Percentiles rank a stretch among this genome's conserved stretches.
These are phyloP conservation scores for Puccinia hordei DNA, from an alignment of 1,284 basidiomycete species.

Conservation along the genomic window DNA sequence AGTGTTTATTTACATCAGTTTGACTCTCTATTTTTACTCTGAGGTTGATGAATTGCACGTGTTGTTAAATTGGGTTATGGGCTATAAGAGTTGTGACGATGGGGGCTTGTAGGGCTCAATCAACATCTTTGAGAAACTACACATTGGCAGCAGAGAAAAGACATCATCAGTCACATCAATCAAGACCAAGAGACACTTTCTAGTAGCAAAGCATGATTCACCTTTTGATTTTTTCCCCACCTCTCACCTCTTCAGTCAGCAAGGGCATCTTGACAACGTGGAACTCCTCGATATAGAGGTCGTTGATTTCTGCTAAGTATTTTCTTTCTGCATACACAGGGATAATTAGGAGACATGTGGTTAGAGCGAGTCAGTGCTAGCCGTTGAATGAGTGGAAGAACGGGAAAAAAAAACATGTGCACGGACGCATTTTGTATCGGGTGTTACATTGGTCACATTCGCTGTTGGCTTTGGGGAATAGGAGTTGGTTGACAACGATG, in stretches of 20 bases:
- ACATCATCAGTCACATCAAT: not conserved
- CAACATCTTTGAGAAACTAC: slow-evolving; percentile 22
- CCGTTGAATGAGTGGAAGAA: not conserved
- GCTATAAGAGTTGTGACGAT: slow-evolving; percentile 11
- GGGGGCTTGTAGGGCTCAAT: slow-evolving; percentile 12
- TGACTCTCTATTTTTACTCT: not conserved
- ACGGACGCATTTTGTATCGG: slow-evolving; percentile 79
- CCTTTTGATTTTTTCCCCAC: slow-evolving; percentile 84
- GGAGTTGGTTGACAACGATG: slow-evolving; percentile 95
- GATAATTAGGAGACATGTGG: not conserved
- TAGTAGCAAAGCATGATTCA: slow-evolving; percentile 60
- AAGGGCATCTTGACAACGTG: slow-evolving; percentile 89
- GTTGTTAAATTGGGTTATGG: not conserved
- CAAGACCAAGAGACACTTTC: not conserved
- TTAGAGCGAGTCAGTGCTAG: not conserved
- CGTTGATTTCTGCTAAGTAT: slow-evolving; percentile 88
- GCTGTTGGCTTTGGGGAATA: slow-evolving; percentile 87
- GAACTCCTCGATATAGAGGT: slow-evolving; percentile 95
- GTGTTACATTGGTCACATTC: slow-evolving; percentile 94
- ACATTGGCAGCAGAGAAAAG: not conserved
- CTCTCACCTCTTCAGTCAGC: slow-evolving; percentile 93
- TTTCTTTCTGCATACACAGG: slow-evolving; percentile 68
- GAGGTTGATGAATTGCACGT: not conserved
- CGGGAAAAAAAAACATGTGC: not conserved
- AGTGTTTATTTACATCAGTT: not conserved